Conservation (phyloP, 192 early-diverging fungal genomes). For the Dissophora globulifera region DNA sequence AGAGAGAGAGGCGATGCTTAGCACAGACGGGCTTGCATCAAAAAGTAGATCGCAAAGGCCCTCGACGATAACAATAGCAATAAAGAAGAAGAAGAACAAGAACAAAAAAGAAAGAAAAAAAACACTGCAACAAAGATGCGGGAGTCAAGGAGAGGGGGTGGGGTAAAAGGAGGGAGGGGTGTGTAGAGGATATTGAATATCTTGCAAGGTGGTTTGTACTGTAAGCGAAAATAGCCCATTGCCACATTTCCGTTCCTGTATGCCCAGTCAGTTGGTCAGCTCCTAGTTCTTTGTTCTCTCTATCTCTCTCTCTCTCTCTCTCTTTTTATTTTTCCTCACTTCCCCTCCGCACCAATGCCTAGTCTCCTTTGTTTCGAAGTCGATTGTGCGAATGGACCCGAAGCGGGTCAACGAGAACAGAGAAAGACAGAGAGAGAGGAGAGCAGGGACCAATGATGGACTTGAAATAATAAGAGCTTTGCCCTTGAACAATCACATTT, state of each 20-base stretch:
- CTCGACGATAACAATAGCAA: no score
- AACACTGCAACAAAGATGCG: neutral
- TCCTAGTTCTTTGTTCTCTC: no score
- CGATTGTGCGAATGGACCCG: no score
- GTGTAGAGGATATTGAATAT: neutral
- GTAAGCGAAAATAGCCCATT: no score
- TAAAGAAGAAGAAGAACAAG: neutral
- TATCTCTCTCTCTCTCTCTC: no score
- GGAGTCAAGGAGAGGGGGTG: neutral
- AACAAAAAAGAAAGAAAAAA: neutral
- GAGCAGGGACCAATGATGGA: neutral
- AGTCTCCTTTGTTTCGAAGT: no score
- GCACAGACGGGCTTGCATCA: neutral
- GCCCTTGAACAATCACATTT: no score
- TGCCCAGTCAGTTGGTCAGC: no score
- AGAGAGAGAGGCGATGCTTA: neutral
- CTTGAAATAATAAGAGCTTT: neutral
- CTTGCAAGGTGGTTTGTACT: neutral
- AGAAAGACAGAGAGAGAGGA: neutral
- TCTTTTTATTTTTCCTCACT: no score
- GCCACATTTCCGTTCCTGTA: no score
- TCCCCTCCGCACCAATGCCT: no score
- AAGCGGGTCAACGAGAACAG: neutral
- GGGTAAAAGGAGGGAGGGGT: neutral
- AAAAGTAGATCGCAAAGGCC: neutral